These are phyloP conservation scores for Blastomyces percursus DNA, from an alignment of 2,329 filamentous ascomycete species.

Conservation along the genomic window DNA sequence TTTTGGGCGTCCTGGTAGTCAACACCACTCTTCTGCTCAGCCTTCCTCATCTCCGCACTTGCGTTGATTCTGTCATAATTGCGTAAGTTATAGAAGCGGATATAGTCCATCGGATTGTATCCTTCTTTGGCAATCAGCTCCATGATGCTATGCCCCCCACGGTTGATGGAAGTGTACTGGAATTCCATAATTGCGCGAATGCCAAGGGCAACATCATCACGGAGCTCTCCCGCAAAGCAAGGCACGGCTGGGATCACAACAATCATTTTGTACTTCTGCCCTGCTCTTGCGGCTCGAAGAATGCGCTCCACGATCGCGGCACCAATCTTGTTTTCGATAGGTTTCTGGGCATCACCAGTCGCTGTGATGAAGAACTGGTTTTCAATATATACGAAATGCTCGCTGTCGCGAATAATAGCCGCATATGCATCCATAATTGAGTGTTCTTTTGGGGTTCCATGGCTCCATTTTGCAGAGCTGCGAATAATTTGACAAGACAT, in stretches of 20 bases:
- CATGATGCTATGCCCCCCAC: constrained; percentile 84
- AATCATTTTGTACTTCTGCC: constrained; percentile 81
- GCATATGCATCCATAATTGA: constrained; percentile 80
- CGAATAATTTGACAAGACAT: constrained; percentile 66
- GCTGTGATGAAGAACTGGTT: constrained; percentile 98
- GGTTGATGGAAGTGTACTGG: constrained; percentile 90
- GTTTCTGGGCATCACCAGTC: constrained; percentile 69
- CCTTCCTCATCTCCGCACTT: constrained; percentile 55
- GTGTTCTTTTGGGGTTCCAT: constrained; percentile 53
- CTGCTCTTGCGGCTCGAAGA: constrained; percentile 67
- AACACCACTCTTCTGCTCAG: constrained; percentile 34
- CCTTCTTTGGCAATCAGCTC: constrained; percentile 62
- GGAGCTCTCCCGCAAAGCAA: constrained; percentile 84
- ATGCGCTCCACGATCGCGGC: constrained; percentile 83
- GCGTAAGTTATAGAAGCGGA: constrained; percentile 89
- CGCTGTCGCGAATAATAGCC: constrained; percentile 63
- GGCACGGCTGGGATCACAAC: constrained; percentile 83
- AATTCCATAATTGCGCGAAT: constrained; percentile 97
- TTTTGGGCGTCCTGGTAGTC: constrained; percentile 36
- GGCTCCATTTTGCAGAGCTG: constrained; percentile 61
- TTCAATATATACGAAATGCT: constrained; percentile 95
- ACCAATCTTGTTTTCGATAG: constrained; percentile 74
- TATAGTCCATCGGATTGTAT: constrained; percentile 65
- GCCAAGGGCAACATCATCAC: constrained; percentile 70
- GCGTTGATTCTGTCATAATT: constrained; percentile 88